Base-by-base conservation (phyloP, 495 filamentous ascomycete species). In the Monascus purpureus region DNA sequence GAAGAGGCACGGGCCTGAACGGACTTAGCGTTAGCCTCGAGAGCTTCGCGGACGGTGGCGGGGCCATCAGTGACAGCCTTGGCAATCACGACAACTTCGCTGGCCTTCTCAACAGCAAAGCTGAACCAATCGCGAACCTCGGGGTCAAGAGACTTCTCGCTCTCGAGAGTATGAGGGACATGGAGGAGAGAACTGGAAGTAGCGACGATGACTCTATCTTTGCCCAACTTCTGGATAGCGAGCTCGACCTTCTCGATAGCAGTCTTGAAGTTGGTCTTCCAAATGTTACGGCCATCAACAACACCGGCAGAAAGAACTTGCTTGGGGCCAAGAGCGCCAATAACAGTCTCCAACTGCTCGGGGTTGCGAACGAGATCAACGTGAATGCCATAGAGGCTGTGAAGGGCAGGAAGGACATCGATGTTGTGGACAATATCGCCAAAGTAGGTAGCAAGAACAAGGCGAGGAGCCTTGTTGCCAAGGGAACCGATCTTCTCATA, bases 341-440 rank as follows among this genome's bases (percentile, higher is more conserved):
- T 51, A 48, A 94, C 81, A 29, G 73, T 71, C 20, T 85, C 75
- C 29, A 97, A 80, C 68, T 97, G 90, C 67, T 95, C 86, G 28
- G 90, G 90, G 68, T 93, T 80, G 50, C 90, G 84, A 65, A 94
- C 92, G 38, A 95, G 74, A 64, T 97, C 90, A 41, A 96, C 57
- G 66, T 97, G 90, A 47, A 97, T 65, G 48, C 71, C 87, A 55
- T 93, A 70, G 41, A 86, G 53, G 41, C 63, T 69, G 46, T 78
- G 70, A 36, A 80, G 58, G 28, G 61, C 48, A 42, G 78, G 67
- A 44, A 97, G 61, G 46, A 86, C 73, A 42, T 93, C 83, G 43
- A 94, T 74, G 76, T 97, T 97, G 77, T 97, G 90, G 43, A 95
- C 82, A 41, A 97, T 86, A 61, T 97, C 90, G 65, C 90, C 90